phyloP scores from a whole-genome alignment of 805 yeast genomes.

The Saccharomyces cerevisiae region DNA sequence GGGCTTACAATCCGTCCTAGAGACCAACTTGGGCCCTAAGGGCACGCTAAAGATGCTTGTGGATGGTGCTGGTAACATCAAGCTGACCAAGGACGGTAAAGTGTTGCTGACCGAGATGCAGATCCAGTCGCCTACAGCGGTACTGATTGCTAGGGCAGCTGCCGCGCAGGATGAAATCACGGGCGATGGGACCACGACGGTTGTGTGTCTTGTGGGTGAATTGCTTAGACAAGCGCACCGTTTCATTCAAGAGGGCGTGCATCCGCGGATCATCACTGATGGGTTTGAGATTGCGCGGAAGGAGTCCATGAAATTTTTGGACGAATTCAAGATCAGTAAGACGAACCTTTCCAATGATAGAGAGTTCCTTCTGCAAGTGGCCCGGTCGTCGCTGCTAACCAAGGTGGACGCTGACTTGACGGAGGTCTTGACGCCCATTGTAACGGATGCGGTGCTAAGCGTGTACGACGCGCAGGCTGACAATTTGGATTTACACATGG shows the following conservation, averaged over 20 bases:
- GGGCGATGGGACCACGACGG: constrained; percentile 99
- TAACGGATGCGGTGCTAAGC: constrained; percentile 88
- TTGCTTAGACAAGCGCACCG: constrained; percentile 90
- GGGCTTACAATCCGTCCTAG: constrained; percentile 86
- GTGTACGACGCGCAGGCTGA: constrained; percentile 46
- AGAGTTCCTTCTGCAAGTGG: constrained; percentile 84
- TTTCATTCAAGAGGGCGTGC: constrained; percentile 86
- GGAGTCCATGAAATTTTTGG: constrained; percentile 61
- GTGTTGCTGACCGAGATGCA: constrained; percentile 93
- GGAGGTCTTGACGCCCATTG: constrained; percentile 82
- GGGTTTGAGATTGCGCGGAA: constrained; percentile 89
- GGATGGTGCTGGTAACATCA: constrained; percentile 92
- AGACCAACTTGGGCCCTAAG: constrained; percentile 91
- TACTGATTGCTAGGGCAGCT: constrained; percentile 93
- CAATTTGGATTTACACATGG: constrained; percentile 84
- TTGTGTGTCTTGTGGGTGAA: constrained; percentile 89
- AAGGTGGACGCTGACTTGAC: constrained; percentile 73
- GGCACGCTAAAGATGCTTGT: constrained; percentile 95
- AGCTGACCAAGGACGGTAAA: constrained; percentile 94
- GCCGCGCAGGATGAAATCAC: constrained; percentile 98
- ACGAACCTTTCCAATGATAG: constrained; percentile 45
- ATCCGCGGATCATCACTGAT: constrained; percentile 88
- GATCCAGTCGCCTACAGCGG: constrained; percentile 85
- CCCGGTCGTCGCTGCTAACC: constrained; percentile 80
- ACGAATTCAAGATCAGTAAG: constrained; percentile 48